Evolutionary conservation across 140 eudicot species (phyloP), one percentile per base, ranked within the genome.

Genomic region (Anethum foeniculum): DNA sequence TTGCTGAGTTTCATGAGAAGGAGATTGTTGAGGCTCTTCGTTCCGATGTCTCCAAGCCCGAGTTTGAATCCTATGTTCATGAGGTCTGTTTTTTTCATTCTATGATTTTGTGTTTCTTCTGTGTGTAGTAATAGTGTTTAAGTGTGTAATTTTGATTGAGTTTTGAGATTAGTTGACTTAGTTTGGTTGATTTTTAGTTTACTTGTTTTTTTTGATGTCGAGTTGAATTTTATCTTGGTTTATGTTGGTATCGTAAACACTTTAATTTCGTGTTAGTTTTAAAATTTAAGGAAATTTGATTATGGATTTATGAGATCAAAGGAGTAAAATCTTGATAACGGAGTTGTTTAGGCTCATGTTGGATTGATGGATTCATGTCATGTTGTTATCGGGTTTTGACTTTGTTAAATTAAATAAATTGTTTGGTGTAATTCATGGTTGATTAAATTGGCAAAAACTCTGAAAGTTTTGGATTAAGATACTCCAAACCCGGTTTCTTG

Each of bases 11-110:
- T 43, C 88, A 85, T 75, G 97, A 92, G 80, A 78, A 79, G 27
- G 91, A 92, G 73, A 86, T 94, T 41, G 81, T 87, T 52, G 88
- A 90, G 15, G 97, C 98, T 85, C 87, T 94, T 6, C 83, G 80
- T 71, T 84, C 94, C 18, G 98, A 94, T 79, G 84, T 94, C 23
- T 81, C 86, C 5, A 94, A 94, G 47, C 97, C 96, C 5, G 91
- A 86, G 73, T 77, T 83, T 69, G 98, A 94, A 84, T 81, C 96
- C 28, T 88, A 83, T 87, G 74, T 94, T 44, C 94, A 90, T 8
- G 98, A 94, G 98, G 98, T 94, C 1, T 21, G 25, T 0, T 46
- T 46, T n/a, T 38, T 41, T 39, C 7, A 8, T 6, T 19, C 5
- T 27, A 0, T 9, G 30, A 7, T 46, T 23, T 44, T 13, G 11